Percentiles rank a stretch among this genome's conserved stretches.
Conservation (phyloP, 148 eudicot genomes). For the Vaccinium myrtillus region DNA sequence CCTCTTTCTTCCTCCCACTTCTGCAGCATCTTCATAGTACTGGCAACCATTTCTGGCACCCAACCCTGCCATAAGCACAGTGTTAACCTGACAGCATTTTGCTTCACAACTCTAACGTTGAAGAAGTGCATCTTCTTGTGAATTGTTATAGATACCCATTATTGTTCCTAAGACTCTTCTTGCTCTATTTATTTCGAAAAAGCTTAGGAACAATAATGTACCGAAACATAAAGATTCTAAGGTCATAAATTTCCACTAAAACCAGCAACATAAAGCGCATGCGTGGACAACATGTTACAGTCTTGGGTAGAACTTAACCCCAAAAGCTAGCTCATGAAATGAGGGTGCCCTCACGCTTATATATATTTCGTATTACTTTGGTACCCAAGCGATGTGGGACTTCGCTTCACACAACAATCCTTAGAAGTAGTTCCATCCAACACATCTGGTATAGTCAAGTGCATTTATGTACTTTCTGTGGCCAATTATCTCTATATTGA, state of each 20-base stretch:
- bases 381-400: no score
- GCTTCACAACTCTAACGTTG: neutral
- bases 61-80: constrained; percentile 43
- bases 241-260: neutral
- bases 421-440: neutral
- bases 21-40: constrained; percentile 38
- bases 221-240: no score
- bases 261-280: neutral
- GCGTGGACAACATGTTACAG: neutral
- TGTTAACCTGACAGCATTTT: neutral
- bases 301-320: no score
- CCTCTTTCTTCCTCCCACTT: constrained; percentile 51
- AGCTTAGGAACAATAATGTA: no score
- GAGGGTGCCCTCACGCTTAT: no score
- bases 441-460: neutral
- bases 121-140: neutral
- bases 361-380: no score
- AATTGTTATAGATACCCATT: neutral
- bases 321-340: no score
- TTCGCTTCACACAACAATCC: neutral
- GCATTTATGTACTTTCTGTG: no score
- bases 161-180: neutral
- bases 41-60: constrained; percentile 75
- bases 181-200: no score
- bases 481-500: no score